These are phyloP conservation scores for Linum usitatissimum DNA, from an alignment of 345 rosid species.

Conservation along the genomic window DNA sequence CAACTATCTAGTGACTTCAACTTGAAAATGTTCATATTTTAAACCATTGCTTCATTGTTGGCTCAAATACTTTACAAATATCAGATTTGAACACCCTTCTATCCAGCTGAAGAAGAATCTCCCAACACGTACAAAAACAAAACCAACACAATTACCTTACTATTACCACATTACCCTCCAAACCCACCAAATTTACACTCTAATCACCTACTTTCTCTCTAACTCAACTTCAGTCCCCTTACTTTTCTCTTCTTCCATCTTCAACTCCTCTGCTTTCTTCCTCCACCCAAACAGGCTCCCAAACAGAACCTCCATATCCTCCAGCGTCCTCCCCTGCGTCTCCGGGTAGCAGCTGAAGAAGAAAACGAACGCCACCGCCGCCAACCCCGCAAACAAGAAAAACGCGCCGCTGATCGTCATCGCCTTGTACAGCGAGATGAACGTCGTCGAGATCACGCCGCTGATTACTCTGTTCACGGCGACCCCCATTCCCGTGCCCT, in stretches of 20 bases:
- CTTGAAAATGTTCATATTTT: too few species aligned
- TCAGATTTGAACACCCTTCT: too few species aligned
- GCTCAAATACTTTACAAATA: too few species aligned
- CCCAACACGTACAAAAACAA: too few species aligned
- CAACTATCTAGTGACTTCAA: too few species aligned
- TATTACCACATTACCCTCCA: not conserved
- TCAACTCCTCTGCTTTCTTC: not conserved
- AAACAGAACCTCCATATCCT: conserved; percentile 4
- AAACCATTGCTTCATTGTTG: too few species aligned
- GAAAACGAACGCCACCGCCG: conserved; percentile 8
- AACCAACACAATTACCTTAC: not conserved
- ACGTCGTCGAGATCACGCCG: conserved; percentile 17
- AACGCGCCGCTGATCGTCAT: conserved; percentile 20
- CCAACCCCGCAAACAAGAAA: conserved; percentile 15
- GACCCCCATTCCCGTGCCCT: conserved; percentile 14
- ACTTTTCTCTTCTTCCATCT: not conserved
- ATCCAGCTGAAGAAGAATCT: too few species aligned
- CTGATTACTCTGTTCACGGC: conserved; percentile 15
- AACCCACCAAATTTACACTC: not conserved
- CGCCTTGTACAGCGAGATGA: conserved; percentile 16
- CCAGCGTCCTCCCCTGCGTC: conserved; percentile 7
- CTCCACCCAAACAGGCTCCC: conserved; percentile 1
- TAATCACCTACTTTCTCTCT: not conserved
- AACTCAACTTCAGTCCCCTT: not conserved
- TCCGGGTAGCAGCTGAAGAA: conserved; percentile 3